Conservation (phyloP, 1,139 yeast genomes). For the Suhomyces bokatorum region DNA sequence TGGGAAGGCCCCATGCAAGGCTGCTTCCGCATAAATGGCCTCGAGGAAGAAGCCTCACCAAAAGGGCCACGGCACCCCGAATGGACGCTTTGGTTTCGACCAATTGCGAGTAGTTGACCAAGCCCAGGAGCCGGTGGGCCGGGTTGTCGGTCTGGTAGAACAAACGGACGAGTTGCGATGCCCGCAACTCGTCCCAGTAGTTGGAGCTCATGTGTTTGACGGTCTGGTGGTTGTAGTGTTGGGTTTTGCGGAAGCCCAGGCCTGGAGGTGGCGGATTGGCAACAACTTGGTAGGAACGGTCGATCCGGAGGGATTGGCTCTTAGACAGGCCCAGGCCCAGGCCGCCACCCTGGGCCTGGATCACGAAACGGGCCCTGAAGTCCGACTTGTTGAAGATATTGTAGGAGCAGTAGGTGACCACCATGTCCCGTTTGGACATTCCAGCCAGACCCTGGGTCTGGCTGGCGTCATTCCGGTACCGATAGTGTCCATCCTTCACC, state of each 20-base stretch:
- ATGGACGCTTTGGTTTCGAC: slow-evolving; percentile 21
- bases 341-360: slow-evolving; percentile 22
- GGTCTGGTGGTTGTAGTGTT: slow-evolving; percentile 21
- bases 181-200: slow-evolving; percentile 40
- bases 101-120: slow-evolving; percentile 31
- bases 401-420: slow-evolving; percentile 51
- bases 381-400: slow-evolving; percentile 52
- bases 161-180: slow-evolving; percentile 36
- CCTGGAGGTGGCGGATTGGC: slow-evolving; percentile 18
- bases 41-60: slow-evolving; percentile 27
- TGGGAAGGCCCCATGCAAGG: slow-evolving; percentile 28
- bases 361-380: slow-evolving; percentile 39
- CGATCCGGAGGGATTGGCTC: slow-evolving; percentile 27
- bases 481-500: slow-evolving; percentile 20
- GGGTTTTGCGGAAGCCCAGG: slow-evolving; percentile 17
- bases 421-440: slow-evolving; percentile 31
- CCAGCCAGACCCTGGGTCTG: slow-evolving; percentile 7
- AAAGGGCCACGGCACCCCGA: slow-evolving; percentile 17
- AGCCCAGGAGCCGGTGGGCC: slow-evolving; percentile 34
- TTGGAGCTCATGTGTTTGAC: slow-evolving; percentile 20
- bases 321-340: slow-evolving; percentile 12
- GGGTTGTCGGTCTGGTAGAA: slow-evolving; percentile 38
- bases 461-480: slow-evolving; percentile 13
- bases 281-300: slow-evolving; percentile 31
- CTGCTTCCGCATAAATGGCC: slow-evolving; percentile 34